These are phyloP conservation scores for Naematelia aurantialba DNA, from an alignment of 768 basidiomycete genomes.

Conservation along the genomic window DNA sequence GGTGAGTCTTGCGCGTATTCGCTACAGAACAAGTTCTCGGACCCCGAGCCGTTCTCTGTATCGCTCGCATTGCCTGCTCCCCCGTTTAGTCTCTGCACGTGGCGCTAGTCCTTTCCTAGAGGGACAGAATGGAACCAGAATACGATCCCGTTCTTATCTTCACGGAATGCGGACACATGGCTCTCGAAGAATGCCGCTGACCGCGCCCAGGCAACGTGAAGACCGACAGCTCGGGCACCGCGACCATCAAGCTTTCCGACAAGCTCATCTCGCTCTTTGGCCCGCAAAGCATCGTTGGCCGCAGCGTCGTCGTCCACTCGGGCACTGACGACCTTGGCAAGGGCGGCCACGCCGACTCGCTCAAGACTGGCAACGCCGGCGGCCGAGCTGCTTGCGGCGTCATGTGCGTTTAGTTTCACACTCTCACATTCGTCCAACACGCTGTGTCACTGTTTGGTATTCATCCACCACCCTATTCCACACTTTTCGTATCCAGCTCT, in stretches of 20 bases:
- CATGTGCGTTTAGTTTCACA: conserved; percentile 56
- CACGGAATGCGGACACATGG: no score
- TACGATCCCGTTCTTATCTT: no score
- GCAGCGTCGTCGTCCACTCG: conserved; percentile 70
- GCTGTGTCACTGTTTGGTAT: no score
- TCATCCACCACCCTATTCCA: no score
- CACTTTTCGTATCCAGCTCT: no score
- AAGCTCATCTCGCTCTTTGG: conserved; percentile 65
- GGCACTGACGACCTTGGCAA: conserved; percentile 76
- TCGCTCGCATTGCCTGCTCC: not conserved
- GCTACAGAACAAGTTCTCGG: no score
- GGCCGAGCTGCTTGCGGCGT: conserved; percentile 76
- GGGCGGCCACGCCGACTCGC: conserved; percentile 64
- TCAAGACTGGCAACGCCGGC: conserved; percentile 71
- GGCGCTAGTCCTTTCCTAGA: no score
- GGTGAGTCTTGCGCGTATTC: conserved; percentile 44
- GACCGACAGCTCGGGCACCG: conserved; percentile 60
- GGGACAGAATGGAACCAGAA: no score
- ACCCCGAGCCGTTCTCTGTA: conserved; percentile 34
- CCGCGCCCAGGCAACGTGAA: conserved; percentile 65
- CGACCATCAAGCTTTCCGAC: conserved; percentile 62
- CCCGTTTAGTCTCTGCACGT: no score
- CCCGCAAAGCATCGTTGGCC: conserved; percentile 65
- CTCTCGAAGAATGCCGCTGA: no score
- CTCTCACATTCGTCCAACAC: not conserved